Conservation (phyloP, 2,329 filamentous ascomycete genomes). For the Pseudopyrenochaeta lycopersici region DNA sequence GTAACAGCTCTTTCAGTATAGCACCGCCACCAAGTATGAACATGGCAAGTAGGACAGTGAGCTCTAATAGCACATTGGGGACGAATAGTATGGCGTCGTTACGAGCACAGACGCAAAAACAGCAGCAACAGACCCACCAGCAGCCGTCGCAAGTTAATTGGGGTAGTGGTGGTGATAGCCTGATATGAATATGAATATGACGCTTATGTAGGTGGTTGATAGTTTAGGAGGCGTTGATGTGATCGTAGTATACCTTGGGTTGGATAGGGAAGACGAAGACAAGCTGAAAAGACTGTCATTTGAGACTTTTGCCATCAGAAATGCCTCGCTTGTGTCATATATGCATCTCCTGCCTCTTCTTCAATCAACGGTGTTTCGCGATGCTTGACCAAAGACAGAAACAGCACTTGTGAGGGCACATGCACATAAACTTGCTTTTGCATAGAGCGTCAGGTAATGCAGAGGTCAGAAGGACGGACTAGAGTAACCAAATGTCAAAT, state of each 20-base stretch:
- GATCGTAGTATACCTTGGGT: neutral
- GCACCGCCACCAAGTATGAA: slow-evolving; percentile 32
- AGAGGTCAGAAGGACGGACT: neutral
- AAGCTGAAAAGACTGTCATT: neutral
- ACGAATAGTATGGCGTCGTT: slow-evolving; percentile 37
- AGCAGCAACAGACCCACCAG: slow-evolving; percentile 25
- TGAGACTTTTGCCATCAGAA: neutral
- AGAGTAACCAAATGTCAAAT: neutral
- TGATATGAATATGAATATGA: slow-evolving; percentile 35
- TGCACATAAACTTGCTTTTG: slow-evolving; percentile 2
- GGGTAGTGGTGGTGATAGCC: slow-evolving; percentile 36
- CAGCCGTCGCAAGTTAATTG: slow-evolving; percentile 29
- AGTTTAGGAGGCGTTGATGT: neutral
- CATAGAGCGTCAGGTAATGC: neutral
- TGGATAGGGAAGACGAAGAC: neutral
- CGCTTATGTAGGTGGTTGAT: neutral
- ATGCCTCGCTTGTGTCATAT: neutral
- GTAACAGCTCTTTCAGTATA: slow-evolving; percentile 33
- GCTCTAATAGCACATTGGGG: slow-evolving; percentile 39
- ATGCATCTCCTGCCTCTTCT: neutral
- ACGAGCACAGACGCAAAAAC: slow-evolving; percentile 32
- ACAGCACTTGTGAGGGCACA: neutral
- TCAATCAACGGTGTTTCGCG: neutral
- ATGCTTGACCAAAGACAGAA: slow-evolving; percentile 1
- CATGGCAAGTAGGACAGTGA: slow-evolving; percentile 21